These are phyloP conservation scores for Zhuliangozyma blackwelliae DNA, from an alignment of 1,139 yeast species.

Conservation along the genomic window DNA sequence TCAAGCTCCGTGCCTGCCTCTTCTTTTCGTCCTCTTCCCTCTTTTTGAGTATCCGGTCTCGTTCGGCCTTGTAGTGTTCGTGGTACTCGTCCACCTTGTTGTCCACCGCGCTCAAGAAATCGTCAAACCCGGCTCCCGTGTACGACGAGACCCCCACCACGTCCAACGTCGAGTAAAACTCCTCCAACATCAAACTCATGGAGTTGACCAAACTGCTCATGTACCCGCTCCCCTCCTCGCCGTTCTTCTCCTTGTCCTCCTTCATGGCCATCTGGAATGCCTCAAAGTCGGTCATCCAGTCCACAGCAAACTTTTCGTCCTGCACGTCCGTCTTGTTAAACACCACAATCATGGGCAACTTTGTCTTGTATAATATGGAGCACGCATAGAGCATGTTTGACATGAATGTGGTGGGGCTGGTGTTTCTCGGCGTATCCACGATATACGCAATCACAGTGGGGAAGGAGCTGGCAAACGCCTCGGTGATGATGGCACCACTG, in stretches of 20 bases:
- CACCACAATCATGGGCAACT: constrained; percentile 93
- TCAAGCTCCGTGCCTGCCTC: constrained; percentile 68
- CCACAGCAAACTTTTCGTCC: constrained; percentile 81
- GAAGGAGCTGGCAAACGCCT: constrained; percentile 91
- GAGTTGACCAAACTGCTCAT: constrained; percentile 93
- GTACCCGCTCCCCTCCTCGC: constrained; percentile 79
- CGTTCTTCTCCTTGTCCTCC: constrained; percentile 57
- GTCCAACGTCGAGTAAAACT: constrained; percentile 89
- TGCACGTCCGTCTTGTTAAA: constrained; percentile 92
- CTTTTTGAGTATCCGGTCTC: constrained; percentile 74
- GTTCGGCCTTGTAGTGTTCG: constrained; percentile 75
- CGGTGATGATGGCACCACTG: constrained; percentile 93
- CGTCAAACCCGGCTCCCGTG: constrained; percentile 94
- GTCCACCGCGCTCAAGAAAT: constrained; percentile 77
- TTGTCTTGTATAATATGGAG: constrained; percentile 91
- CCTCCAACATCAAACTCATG: constrained; percentile 94
- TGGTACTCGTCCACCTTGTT: constrained; percentile 86
- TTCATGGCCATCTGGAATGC: constrained; percentile 76
- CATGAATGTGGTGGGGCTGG: constrained; percentile 95
- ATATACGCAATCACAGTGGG: constrained; percentile 96
- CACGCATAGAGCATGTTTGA: constrained; percentile 98
- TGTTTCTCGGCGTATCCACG: constrained; percentile 92
- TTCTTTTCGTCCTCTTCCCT: constrained; percentile 73
- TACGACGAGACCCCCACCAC: constrained; percentile 87
- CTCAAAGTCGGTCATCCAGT: constrained; percentile 98